phyloP scores from a whole-genome alignment of 2,329 filamentous ascomycete species.

The Fusarium floridanum region DNA sequence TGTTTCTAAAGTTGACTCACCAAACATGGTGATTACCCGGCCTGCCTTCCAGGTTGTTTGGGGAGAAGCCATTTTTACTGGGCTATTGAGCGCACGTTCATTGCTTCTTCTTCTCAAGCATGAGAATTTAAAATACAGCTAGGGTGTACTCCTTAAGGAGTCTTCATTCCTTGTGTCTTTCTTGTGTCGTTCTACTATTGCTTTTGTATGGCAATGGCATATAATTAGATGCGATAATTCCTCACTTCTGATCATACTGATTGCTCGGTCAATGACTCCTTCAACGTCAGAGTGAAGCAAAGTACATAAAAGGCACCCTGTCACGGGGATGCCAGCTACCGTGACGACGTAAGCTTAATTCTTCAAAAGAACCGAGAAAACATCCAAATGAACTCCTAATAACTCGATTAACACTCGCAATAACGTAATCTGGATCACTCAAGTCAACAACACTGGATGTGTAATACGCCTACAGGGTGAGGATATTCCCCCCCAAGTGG shows the following conservation, averaged over 20 bases:
- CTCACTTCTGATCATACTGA: neutral
- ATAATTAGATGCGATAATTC: neutral
- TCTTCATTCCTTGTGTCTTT: neutral
- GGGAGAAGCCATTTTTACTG: neutral
- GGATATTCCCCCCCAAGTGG: slow-evolving; percentile 1
- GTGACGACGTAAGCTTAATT: neutral
- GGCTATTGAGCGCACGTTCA: neutral
- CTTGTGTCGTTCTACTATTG: neutral
- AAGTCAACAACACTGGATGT: neutral
- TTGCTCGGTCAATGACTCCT: neutral
- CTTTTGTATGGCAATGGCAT: accelerated
- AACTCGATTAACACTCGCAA: neutral
- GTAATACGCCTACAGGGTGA: slow-evolving; percentile 25
- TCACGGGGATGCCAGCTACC: neutral
- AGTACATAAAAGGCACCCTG: neutral
- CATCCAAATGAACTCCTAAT: neutral
- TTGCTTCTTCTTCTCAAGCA: neutral
- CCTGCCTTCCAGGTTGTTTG: neutral
- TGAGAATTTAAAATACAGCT: neutral
- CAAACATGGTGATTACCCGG: neutral
- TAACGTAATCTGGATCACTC: neutral
- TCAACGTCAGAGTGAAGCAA: neutral
- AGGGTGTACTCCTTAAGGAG: neutral
- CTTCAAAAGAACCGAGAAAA: neutral
- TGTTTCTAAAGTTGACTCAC: neutral